Evolutionary conservation across 2,329 filamentous ascomycete genomes (phyloP), one percentile per base, ranked within the genome.

Genomic region (Cadophora luteo-olivacea): DNA sequence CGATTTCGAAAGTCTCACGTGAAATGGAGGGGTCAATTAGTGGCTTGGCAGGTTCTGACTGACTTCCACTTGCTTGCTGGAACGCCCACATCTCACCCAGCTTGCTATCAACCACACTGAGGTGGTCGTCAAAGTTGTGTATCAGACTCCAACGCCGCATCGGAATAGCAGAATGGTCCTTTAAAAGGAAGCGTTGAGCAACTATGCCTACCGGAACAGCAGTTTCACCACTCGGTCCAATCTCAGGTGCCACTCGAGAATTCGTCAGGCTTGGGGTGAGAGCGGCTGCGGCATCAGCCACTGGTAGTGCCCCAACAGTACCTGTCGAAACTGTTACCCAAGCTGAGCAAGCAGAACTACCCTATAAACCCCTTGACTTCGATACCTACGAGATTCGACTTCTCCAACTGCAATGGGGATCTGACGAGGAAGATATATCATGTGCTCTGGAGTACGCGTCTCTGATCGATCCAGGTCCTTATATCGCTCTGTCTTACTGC

Each of bases 401-500:
- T 3, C 48, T 62, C 9, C 41, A 22, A 48, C 32, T 62, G 16
- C 14, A 62, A 4, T 51, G 41, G 41, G 60, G 9, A 6, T 8
- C 24, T n/a, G 41, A n/a, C 4, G 24, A 49, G 3, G 41, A 0
- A 49, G 55, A 24, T 25, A 33, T 66, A 24, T n/a, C 19, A 4
- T 61, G 45, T 38, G 24, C 57, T 5, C 29, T 67, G 29, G 61
- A 64, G 22, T 16, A 67, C 32, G 61, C 33, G 14, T 67, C 65
- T 24, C 38, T 67, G 22, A 64, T 67, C 9, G 52, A 65, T 1
- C 55, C 62, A 19, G 24, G 51, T 12, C 14, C 57, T 36, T 69
- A 66, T 29, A 55, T 64, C 24, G 69, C 67, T 19, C 64, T 71
- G 1, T 71, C 69, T 1, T 71, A 71, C 32, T 67, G 66, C 48